A percentile compares a stretch with the other conserved stretches of the same genome.
Evolutionary conservation across 352 stramenopile genomes (phyloP).

Genomic region (Phytophthora aleatoria): DNA sequence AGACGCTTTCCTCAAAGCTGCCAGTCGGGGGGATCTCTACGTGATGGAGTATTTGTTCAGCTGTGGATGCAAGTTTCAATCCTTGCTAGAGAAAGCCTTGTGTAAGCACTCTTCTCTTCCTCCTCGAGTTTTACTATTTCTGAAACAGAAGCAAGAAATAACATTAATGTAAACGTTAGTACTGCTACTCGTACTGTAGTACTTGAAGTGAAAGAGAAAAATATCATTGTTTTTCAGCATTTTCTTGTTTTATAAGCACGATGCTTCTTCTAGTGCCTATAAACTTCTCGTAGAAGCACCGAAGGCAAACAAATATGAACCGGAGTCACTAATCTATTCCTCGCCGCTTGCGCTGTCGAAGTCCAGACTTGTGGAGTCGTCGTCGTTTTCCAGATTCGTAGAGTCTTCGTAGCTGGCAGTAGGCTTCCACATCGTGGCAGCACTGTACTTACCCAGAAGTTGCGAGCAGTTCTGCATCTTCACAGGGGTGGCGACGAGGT

Average conservation of each 20-base stretch:
- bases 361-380: neutral
- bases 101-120: neutral
- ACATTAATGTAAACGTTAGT: neutral
- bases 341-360: neutral
- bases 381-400: neutral
- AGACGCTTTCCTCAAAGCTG: slow-evolving; percentile 1
- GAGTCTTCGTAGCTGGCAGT: neutral
- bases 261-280: neutral
- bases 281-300: neutral
- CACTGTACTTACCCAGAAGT: slow-evolving; percentile 22
- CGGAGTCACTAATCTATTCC: neutral
- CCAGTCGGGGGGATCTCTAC: slow-evolving; percentile 2
- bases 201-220: too few species aligned
- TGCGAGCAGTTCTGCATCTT: slow-evolving; percentile 27
- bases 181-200: too few species aligned
- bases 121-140: slow-evolving; percentile 4
- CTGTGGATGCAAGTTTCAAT: neutral
- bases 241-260: neutral
- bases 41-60: slow-evolving; percentile 5
- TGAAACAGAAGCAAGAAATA: slow-evolving; percentile 4
- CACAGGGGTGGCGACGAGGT: slow-evolving; percentile 21
- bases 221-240: neutral
- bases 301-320: neutral
- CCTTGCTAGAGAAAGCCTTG: neutral
- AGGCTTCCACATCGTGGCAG: slow-evolving; percentile 19